Evolutionary conservation across 768 basidiomycete species (phyloP), one percentile per base, ranked within the genome.

Genomic region (Lyophyllum shimeji): DNA sequence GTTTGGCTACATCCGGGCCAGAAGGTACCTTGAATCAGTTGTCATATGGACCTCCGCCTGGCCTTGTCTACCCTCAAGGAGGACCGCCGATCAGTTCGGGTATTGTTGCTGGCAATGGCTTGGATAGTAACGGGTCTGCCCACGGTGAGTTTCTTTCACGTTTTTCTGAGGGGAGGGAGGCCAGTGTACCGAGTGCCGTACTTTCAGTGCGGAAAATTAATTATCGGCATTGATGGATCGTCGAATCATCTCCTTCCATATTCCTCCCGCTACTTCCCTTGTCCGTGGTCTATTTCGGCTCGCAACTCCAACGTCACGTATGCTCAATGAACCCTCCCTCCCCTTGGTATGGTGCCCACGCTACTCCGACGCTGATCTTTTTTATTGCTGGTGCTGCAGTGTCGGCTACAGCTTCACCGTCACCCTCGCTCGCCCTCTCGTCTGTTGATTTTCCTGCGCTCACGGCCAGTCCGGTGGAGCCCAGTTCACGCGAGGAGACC

Each of bases 201-300:
- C 88, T 87, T 89, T 88, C 87, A 90, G 89, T 88, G 85, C 87
- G 87, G 85, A 87, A 85, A 82, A 76, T 83, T 76, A 83, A 82
- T 74, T 78, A 84, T 81, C 85, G 81, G 69, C 81, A 80, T 76
- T 89, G 78, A 89, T 76, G 61, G 67, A 73, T 72, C 74, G 61
- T 71, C 71, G 67, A 70, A 71, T 69, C 64, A 69, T 61, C 69
- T 67, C 68, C 68, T 64, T 69, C 63, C 69, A 60, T 68, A 67
- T 68, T 61, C 67, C 64, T 62, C 58, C 56, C 63, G 60, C 60
- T 62, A 59, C 62, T 57, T 63, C 63, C 63, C 43, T 57, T 67
- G 69, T 69, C 66, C 67, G 70, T 74, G 69, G 74, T 72, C 65
- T 68, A 59, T 66, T 67, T 70, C 72, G 64, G 74, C 73, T 66